phyloP scores from a whole-genome alignment of 805 yeast genomes.

The Wickerhamomyces canadensis region DNA sequence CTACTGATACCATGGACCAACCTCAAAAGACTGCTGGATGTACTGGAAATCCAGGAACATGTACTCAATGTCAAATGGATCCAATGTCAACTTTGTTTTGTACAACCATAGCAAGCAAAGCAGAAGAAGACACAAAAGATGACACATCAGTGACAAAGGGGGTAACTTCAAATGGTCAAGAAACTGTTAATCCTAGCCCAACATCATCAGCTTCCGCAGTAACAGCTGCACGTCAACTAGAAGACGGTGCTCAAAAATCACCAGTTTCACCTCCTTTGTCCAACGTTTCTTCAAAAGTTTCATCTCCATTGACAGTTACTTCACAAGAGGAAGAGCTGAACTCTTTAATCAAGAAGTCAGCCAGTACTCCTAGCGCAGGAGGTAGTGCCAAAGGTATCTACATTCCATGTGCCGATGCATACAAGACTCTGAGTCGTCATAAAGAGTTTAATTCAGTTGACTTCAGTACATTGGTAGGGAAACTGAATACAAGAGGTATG shows the following conservation, averaged over 20 bases:
- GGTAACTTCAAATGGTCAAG: too few species aligned
- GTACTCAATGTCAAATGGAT: slow-evolving; percentile 75
- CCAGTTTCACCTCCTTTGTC: slow-evolving; percentile 26
- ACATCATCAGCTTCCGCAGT: background rate
- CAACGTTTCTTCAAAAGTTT: slow-evolving; percentile 21
- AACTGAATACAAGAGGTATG: slow-evolving; percentile 77
- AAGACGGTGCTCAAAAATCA: slow-evolving; percentile 14
- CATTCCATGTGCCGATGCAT: slow-evolving; percentile 88
- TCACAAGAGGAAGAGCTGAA: slow-evolving; percentile 21
- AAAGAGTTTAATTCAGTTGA: slow-evolving; percentile 70
- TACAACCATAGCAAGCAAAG: slow-evolving; percentile 66
- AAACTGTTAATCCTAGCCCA: too few species aligned
- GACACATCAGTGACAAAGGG: slow-evolving; percentile 4
- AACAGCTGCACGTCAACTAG: background rate
- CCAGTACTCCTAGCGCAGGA: slow-evolving; percentile 7
- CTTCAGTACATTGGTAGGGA: slow-evolving; percentile 66
- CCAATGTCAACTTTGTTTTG: slow-evolving; percentile 88
- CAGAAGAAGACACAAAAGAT: slow-evolving; percentile 14
- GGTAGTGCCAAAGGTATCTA: slow-evolving; percentile 39
- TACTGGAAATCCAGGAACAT: slow-evolving; percentile 86
- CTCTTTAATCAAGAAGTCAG: slow-evolving; percentile 14
- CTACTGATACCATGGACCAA: slow-evolving; percentile 2
- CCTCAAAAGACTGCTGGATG: slow-evolving; percentile 38
- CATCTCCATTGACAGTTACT: slow-evolving; percentile 18
- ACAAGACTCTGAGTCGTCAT: slow-evolving; percentile 79